Evolutionary conservation across 2,329 filamentous ascomycete genomes (phyloP).

Genomic region (Verticillium nonalfalfae): DNA sequence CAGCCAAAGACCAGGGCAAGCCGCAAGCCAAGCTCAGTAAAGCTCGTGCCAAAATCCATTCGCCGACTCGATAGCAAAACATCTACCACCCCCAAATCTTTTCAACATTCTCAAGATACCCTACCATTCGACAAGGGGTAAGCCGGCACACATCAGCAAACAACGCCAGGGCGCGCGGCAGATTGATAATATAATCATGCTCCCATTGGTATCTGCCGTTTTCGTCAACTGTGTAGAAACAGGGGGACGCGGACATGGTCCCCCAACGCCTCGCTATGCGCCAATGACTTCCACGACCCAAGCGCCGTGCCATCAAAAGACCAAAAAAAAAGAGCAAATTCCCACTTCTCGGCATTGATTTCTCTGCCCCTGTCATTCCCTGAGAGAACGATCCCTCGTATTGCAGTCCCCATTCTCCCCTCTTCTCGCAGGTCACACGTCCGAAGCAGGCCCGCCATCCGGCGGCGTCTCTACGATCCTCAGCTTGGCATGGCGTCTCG

Average conservation of each 20-base stretch:
- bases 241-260: not conserved
- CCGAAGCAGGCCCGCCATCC: not conserved
- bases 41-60: not conserved
- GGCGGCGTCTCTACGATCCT: not conserved
- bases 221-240: not conserved
- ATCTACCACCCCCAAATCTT: not conserved
- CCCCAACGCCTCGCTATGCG: conserved; percentile 1
- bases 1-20: too few relatives aligned
- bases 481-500: conserved; percentile 36
- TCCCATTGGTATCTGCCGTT: not conserved
- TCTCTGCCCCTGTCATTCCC: too few relatives aligned
- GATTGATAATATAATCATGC: not conserved
- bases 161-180: too few relatives aligned
- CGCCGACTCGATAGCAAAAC: not conserved
- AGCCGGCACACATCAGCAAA: too few relatives aligned
- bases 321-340: not conserved
- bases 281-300: not conserved
- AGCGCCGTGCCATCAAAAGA: not conserved
- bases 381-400: too few relatives aligned
- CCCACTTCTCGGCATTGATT: not conserved
- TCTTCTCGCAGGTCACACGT: not conserved
- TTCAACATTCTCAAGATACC: too few relatives aligned
- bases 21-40: too few relatives aligned
- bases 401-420: too few relatives aligned
- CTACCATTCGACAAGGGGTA: too few relatives aligned